A percentile compares a stretch with the other conserved stretches of the same genome.
Conservation (phyloP, 768 basidiomycete genomes). For the Rhodotorula kratochvilovae region DNA sequence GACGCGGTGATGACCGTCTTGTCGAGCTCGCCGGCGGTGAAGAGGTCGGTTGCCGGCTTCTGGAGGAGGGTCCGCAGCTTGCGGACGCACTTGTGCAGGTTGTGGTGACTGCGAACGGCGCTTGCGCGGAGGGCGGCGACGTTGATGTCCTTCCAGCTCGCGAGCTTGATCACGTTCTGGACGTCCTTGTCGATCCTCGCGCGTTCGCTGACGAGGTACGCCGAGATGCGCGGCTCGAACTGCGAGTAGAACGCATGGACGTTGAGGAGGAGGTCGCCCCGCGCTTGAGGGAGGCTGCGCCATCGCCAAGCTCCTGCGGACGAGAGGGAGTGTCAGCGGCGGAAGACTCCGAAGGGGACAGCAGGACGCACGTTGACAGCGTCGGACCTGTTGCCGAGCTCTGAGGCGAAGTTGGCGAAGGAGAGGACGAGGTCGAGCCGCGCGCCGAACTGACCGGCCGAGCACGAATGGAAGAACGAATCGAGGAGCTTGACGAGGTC, state of each 20-base stretch:
- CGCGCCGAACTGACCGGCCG: conserved; percentile 75
- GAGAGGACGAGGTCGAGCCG: conserved; percentile 65
- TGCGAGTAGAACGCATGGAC: conserved; percentile 63
- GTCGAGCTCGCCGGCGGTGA: conserved; percentile 24
- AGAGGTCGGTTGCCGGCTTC: conserved; percentile 54
- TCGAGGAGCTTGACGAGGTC: conserved; percentile 72
- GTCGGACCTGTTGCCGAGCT: conserved; percentile 13
- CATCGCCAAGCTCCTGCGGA: conserved; percentile 27
- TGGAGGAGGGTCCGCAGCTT: conserved; percentile 88
- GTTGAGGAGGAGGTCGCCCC: conserved; percentile 59
- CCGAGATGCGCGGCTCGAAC: conserved; percentile 55
- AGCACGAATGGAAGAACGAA: conserved; percentile 66
- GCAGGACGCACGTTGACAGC: conserved; percentile 1
- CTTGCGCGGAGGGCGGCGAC: conserved; percentile 88
- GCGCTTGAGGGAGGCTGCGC: conserved; percentile 51
- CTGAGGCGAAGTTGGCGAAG: conserved; percentile 52
- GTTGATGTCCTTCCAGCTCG: conserved; percentile 97
- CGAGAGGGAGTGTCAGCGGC: neutral
- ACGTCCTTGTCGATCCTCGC: conserved; percentile 70
- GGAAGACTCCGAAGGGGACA: neutral
- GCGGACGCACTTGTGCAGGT: conserved; percentile 80
- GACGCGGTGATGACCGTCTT: neutral
- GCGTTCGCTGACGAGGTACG: conserved; percentile 59
- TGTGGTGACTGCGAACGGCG: conserved; percentile 81
- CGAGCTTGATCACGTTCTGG: conserved; percentile 79